Evolutionary conservation across 2,329 filamentous ascomycete genomes (phyloP).

Genomic region (Pestalotiopsis sp.): DNA sequence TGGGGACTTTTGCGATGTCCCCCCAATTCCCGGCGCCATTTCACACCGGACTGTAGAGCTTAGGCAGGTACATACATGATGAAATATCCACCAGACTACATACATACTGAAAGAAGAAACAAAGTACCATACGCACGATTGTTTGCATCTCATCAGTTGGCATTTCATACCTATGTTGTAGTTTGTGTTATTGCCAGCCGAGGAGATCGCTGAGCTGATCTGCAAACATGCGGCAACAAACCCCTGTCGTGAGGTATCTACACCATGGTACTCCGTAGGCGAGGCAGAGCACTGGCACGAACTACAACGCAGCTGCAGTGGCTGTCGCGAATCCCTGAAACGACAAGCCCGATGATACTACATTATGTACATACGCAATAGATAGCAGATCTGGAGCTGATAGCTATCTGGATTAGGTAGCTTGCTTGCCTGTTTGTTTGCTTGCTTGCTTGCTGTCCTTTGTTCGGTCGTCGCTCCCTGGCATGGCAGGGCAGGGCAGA

Average conservation of each 20-base stretch:
- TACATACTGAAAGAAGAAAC: too few relatives aligned
- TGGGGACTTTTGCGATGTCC: neutral
- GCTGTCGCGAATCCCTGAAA: neutral
- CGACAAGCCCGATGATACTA: neutral
- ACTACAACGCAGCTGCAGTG: too few relatives aligned
- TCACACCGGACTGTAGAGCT: neutral
- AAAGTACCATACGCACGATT: too few relatives aligned
- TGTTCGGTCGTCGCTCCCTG: neutral
- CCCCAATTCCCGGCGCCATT: neutral
- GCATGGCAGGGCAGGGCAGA: neutral
- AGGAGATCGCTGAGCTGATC: too few relatives aligned
- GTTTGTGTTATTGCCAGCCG: too few relatives aligned
- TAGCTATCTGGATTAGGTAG: neutral
- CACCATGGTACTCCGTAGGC: too few relatives aligned
- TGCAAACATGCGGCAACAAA: too few relatives aligned
- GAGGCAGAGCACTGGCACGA: too few relatives aligned
- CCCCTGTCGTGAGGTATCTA: neutral
- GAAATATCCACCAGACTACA: too few relatives aligned
- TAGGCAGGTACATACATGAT: too few relatives aligned
- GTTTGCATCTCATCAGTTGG: too few relatives aligned
- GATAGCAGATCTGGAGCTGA: neutral
- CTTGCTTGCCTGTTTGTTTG: neutral
- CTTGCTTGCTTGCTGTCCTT: neutral
- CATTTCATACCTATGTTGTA: too few relatives aligned
- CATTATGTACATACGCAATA: neutral